Conservation (phyloP, 2,329 filamentous ascomycete genomes). For the Colletotrichum navitas region DNA sequence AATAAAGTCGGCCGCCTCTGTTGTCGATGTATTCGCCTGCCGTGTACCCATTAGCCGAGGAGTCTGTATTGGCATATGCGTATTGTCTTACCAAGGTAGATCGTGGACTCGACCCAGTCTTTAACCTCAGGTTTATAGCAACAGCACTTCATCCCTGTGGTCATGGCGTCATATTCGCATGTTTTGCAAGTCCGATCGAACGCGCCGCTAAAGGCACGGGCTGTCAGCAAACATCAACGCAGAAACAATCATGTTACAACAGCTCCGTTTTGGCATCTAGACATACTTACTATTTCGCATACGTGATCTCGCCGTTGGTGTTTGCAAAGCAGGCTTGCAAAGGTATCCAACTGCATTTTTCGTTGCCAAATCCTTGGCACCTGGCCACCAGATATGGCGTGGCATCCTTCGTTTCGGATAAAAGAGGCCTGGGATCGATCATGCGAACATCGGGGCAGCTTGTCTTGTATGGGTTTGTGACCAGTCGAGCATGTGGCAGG, state of each 20-base stretch:
- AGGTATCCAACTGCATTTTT: slow-evolving; percentile 9
- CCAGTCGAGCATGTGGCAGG: neutral
- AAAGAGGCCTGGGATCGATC: neutral
- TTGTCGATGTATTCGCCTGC: neutral
- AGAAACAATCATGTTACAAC: neutral
- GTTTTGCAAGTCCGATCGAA: neutral
- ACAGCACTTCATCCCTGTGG: neutral
- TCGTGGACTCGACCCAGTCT: neutral
- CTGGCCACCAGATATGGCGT: slow-evolving; percentile 5
- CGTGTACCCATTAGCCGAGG: neutral
- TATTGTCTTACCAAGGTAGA: neutral
- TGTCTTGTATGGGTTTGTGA: neutral
- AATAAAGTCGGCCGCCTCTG: neutral
- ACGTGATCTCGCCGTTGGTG: neutral
- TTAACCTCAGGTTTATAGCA: neutral
- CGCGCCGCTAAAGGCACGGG: neutral
- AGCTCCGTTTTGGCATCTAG: neutral
- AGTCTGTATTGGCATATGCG: too few relatives aligned
- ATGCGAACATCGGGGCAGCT: neutral
- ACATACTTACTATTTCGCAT: slow-evolving; percentile 3
- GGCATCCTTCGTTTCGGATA: neutral
- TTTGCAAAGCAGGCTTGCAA: slow-evolving; percentile 2
- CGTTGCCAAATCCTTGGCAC: neutral
- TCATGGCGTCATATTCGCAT: neutral
- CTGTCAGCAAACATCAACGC: neutral